Evolutionary conservation across 345 rosid species (phyloP), one percentile per base, ranked within the genome.

Genomic region (Bruguiera gymnorhiza): DNA sequence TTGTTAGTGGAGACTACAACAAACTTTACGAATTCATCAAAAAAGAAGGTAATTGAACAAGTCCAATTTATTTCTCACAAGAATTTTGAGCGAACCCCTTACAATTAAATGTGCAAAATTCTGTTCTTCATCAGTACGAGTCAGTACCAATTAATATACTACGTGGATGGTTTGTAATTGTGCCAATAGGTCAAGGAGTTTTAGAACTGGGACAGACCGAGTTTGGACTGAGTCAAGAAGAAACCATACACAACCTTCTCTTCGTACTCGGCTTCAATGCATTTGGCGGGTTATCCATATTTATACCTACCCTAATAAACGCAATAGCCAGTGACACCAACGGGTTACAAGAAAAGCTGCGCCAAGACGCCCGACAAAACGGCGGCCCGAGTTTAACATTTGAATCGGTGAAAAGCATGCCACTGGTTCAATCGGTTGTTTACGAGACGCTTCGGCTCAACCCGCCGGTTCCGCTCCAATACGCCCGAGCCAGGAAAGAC

Each of bases 191-290:
- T 16, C 71, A 37, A 8, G 92, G 86, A 30, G 82, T 83, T 36
- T 19, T 93, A 8, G 69, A 67, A 27, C 78, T 79, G 2, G 98
- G 86, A 0, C 56, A 74, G 46, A 70, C 72, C 0, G 88, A 91
- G 66, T 93, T 77, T 70, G 96, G 94, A 51, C 78, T 91, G 73
- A 86, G 77, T n/a, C 76, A 77, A 23, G 80, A 86, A 32, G 96
- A 93, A 54, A 36, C 87, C 6, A 70, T 87, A 37, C 91, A 93
- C 52, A 91, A 93, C 76, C 52, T 91, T 16, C 77, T 93, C 55
- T 93, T 91, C 68, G 34, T 77, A 5, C 73, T 93, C 5, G 93
- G 98, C 8, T 93, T 93, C 76, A 93, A 93, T 43, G 89, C 98
- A 9, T 93, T 66, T 29, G 97, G 98, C 53, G 98, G 98, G 31